Conservation (phyloP, 2,329 filamentous ascomycete species). For the Colletotrichum somersetense region DNA sequence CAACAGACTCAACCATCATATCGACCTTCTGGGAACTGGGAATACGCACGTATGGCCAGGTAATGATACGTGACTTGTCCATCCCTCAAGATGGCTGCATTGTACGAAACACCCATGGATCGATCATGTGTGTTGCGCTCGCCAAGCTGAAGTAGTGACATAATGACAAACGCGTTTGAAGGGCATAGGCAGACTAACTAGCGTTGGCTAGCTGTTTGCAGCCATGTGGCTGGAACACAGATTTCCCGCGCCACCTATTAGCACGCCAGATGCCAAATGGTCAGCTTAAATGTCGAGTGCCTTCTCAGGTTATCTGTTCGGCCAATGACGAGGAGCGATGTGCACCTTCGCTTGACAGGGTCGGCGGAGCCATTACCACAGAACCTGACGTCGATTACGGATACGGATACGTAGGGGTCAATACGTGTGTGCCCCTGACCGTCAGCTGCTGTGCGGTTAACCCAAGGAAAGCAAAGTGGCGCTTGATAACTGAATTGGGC, state of each 20-base stretch:
- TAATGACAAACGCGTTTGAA: background rate
- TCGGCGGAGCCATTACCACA: background rate
- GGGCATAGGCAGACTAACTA: background rate
- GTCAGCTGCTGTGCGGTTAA: background rate
- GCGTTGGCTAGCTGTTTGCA: background rate
- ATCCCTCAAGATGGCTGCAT: slow-evolving; percentile 8
- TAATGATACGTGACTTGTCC: slow-evolving; percentile 14
- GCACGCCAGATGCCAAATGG: slow-evolving; percentile 11
- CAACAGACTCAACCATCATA: slow-evolving; percentile 13
- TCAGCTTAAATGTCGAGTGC: background rate
- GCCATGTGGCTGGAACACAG: background rate
- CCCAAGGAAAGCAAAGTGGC: background rate
- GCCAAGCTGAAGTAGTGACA: background rate
- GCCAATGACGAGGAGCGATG: slow-evolving; percentile 4
- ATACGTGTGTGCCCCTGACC: background rate
- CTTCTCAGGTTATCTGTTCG: background rate
- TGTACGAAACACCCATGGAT: slow-evolving; percentile 1
- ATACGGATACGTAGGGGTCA: background rate
- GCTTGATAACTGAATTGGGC: background rate
- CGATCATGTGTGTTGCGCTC: background rate
- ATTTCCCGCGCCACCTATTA: background rate
- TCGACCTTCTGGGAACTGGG: background rate
- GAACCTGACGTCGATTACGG: background rate
- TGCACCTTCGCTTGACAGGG: background rate
- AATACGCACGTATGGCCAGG: slow-evolving; percentile 22